phyloP scores from a whole-genome alignment of 2,329 filamentous ascomycete species.

The Cadophora malorum region DNA sequence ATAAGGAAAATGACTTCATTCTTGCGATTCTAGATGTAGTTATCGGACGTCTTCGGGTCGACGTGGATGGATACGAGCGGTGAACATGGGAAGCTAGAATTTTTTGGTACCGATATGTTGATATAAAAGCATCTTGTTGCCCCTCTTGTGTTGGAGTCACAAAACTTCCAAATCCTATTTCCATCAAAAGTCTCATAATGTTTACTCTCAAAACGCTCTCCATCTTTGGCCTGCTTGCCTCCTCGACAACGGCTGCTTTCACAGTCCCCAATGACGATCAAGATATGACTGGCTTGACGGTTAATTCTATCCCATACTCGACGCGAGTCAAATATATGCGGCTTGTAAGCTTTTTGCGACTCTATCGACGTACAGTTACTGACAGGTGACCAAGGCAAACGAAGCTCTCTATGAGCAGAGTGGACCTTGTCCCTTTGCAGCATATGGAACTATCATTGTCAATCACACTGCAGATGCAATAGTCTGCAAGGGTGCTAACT shows the following conservation, averaged over 20 bases:
- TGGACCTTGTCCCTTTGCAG: slow-evolving; percentile 57
- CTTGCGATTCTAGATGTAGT: neutral
- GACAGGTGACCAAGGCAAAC: slow-evolving; percentile 47
- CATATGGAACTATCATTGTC: slow-evolving; percentile 61
- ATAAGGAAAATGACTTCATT: neutral
- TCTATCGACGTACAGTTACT: neutral
- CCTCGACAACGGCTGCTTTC: slow-evolving; percentile 15
- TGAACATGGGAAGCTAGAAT: neutral
- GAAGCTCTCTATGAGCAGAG: slow-evolving; percentile 49
- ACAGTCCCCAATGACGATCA: slow-evolving; percentile 29
- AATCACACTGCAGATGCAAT: slow-evolving; percentile 53
- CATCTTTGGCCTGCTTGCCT: slow-evolving; percentile 18
- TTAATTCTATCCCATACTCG: slow-evolving; percentile 26
- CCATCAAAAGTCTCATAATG: neutral
- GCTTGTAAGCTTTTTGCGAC: slow-evolving; percentile 13
- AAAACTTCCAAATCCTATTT: too few species aligned
- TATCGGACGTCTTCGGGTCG: neutral
- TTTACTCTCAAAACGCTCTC: neutral
- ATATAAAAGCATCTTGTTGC: neutral
- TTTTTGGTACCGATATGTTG: neutral
- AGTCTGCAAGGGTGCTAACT: slow-evolving; percentile 28
- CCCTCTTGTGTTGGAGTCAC: neutral
- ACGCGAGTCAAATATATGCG: slow-evolving; percentile 30
- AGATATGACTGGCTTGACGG: slow-evolving; percentile 28
- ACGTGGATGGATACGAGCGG: neutral